phyloP scores from a whole-genome alignment of 768 basidiomycete genomes.

The Lyophyllum semitale region DNA sequence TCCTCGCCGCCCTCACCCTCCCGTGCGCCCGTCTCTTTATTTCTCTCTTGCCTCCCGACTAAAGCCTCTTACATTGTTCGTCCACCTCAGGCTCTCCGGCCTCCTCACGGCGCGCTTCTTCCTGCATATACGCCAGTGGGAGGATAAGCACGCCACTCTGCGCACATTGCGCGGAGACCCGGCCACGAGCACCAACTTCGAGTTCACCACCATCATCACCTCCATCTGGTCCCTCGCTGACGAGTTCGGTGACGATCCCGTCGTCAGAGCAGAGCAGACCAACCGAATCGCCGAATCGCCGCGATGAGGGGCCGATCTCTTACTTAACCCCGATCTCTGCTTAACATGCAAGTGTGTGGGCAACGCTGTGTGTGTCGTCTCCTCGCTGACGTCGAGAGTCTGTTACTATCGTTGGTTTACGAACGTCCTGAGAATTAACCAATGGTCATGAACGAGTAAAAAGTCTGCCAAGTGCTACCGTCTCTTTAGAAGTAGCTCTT shows the following conservation, averaged over 20 bases:
- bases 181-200: not conserved
- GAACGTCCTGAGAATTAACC: too few relatives aligned
- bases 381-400: too few relatives aligned
- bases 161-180: not conserved
- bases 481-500: too few relatives aligned
- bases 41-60: not conserved
- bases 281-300: too few relatives aligned
- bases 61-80: not conserved
- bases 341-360: too few relatives aligned
- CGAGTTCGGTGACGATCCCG: not conserved
- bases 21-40: constrained; percentile 18
- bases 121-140: constrained; percentile 11
- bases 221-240: not conserved
- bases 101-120: constrained; percentile 12
- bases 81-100: constrained; percentile 4
- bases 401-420: too few relatives aligned
- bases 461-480: too few relatives aligned
- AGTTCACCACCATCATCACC: not conserved
- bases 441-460: too few relatives aligned
- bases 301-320: too few relatives aligned
- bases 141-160: not conserved
- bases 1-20: constrained; percentile 22
- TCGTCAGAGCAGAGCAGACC: too few relatives aligned
- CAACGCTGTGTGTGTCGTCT: too few relatives aligned
- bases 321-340: too few relatives aligned